Conservation (phyloP, 1,284 basidiomycete genomes). For the Ustilago cynodontis region DNA sequence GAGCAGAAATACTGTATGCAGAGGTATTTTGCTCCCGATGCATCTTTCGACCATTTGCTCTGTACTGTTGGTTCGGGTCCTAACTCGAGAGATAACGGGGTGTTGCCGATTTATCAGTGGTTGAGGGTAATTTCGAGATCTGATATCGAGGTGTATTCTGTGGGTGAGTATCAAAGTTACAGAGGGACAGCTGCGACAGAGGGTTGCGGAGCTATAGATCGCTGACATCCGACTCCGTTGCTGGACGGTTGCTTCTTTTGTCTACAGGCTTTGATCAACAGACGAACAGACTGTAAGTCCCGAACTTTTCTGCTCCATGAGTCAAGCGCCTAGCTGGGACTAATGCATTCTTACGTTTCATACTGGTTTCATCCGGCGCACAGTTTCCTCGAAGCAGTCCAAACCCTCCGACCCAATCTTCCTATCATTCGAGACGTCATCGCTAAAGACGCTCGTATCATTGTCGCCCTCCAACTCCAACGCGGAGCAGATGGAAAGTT, state of each 20-base stretch:
- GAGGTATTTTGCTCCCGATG: constrained; percentile 62
- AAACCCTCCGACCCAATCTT: constrained; percentile 57
- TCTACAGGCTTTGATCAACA: constrained; percentile 30
- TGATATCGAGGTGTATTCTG: constrained; percentile 57
- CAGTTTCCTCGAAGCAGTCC: constrained; percentile 63
- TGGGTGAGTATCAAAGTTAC: no score
- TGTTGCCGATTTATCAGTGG: constrained; percentile 68
- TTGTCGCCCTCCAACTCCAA: constrained; percentile 61
- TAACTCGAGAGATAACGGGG: constrained; percentile 61
- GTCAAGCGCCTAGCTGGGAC: no score
- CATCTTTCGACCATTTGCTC: constrained; percentile 67
- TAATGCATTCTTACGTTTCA: no score
- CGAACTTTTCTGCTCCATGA: no score
- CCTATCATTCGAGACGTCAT: constrained; percentile 40
- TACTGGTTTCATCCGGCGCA: no score
- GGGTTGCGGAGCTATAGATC: no score
- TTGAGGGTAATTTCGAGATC: constrained; percentile 61
- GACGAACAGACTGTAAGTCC: constrained; percentile 24
- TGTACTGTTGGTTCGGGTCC: constrained; percentile 57
- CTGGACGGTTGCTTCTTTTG: background rate
- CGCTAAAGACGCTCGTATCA: constrained; percentile 46
- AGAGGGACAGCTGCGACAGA: no score
- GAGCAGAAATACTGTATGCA: constrained; percentile 61
- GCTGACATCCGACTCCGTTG: background rate
- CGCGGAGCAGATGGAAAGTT: constrained; percentile 63